phyloP scores from a whole-genome alignment of 1,284 basidiomycete species.

The Tylopilus orsonianus region DNA sequence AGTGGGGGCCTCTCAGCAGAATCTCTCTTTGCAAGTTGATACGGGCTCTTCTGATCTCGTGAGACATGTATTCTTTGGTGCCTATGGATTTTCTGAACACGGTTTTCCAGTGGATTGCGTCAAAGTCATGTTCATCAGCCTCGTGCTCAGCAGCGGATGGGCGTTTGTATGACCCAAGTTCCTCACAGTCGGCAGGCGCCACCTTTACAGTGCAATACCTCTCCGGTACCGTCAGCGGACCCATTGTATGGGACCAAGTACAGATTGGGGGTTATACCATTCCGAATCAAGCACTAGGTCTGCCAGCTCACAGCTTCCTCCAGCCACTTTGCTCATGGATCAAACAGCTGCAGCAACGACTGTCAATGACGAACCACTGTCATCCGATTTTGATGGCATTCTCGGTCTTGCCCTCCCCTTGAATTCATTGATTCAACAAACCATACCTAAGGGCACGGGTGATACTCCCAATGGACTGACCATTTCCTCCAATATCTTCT shows the following conservation, averaged over 20 bases:
- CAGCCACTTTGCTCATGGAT: slow-evolving; percentile 5
- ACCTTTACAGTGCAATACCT: slow-evolving; percentile 57
- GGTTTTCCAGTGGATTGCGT: slow-evolving; percentile 58
- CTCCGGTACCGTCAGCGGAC: slow-evolving; percentile 53
- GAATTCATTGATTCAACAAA: slow-evolving; percentile 57
- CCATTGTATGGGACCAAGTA: slow-evolving; percentile 66
- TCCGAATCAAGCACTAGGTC: slow-evolving; percentile 61
- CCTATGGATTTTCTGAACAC: slow-evolving; percentile 1
- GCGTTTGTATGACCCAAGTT: slow-evolving; percentile 52
- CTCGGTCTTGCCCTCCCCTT: slow-evolving; percentile 71
- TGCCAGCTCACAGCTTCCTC: slow-evolving; percentile 15
- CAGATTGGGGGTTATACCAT: slow-evolving; percentile 58
- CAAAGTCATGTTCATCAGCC: slow-evolving; percentile 50
- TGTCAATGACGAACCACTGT: slow-evolving; percentile 55
- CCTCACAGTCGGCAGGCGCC: slow-evolving; percentile 40
- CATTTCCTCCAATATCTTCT: slow-evolving; percentile 64
- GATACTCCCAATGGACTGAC: slow-evolving; percentile 61
- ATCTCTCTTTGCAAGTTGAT: slow-evolving; percentile 64
- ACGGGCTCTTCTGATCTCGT: slow-evolving; percentile 77
- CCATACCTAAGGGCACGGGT: slow-evolving; percentile 45
- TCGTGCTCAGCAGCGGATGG: slow-evolving; percentile 45
- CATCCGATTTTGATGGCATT: slow-evolving; percentile 56
- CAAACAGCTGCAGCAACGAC: slow-evolving; percentile 50
- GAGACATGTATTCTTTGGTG: slow-evolving; percentile 27
- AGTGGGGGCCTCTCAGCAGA: slow-evolving; percentile 49